These are phyloP conservation scores for Tolypocladium capitatum DNA, from an alignment of 2,329 filamentous ascomycete genomes.

Conservation along the genomic window DNA sequence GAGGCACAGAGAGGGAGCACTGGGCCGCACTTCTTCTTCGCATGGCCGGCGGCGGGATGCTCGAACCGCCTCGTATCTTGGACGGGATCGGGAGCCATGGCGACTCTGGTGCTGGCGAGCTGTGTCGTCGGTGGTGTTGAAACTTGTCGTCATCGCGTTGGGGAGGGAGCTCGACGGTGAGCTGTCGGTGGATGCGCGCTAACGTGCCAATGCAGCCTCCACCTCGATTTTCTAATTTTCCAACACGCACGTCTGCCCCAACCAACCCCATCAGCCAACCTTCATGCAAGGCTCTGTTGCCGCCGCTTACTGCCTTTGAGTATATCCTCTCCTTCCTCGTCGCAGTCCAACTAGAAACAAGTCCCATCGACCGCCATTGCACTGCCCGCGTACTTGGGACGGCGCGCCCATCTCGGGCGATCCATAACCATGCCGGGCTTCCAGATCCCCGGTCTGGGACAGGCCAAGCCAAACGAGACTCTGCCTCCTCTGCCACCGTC, in stretches of 20 bases:
- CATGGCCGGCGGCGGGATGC: constrained; percentile 35
- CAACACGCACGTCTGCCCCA: neutral
- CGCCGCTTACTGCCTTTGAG: neutral
- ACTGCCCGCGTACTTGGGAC: no score
- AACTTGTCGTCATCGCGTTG: constrained; percentile 9
- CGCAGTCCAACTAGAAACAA: neutral
- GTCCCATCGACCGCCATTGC: neutral
- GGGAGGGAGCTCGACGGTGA: constrained; percentile 12
- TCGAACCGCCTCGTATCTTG: constrained; percentile 24
- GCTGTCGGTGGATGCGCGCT: neutral
- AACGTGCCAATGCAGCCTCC: constrained; percentile 8
- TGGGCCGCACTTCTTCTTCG: constrained; percentile 33
- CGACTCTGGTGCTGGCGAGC: constrained; percentile 6
- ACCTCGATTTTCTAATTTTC: constrained; percentile 17
- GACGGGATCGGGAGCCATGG: constrained; percentile 26
- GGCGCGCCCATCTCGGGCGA: no score
- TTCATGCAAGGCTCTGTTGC: neutral
- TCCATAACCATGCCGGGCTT: constrained; percentile 33
- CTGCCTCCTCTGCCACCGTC: constrained; percentile 22
- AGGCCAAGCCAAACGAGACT: constrained; percentile 28
- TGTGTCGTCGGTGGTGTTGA: constrained; percentile 8
- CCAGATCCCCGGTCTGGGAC: constrained; percentile 28
- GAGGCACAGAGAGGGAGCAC: neutral
- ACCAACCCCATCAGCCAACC: neutral
- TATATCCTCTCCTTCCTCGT: neutral